Evolutionary conservation across 2,329 filamentous ascomycete species (phyloP), one percentile per base, ranked within the genome.

Genomic region (Aspergillus fumigatiaffinis): DNA sequence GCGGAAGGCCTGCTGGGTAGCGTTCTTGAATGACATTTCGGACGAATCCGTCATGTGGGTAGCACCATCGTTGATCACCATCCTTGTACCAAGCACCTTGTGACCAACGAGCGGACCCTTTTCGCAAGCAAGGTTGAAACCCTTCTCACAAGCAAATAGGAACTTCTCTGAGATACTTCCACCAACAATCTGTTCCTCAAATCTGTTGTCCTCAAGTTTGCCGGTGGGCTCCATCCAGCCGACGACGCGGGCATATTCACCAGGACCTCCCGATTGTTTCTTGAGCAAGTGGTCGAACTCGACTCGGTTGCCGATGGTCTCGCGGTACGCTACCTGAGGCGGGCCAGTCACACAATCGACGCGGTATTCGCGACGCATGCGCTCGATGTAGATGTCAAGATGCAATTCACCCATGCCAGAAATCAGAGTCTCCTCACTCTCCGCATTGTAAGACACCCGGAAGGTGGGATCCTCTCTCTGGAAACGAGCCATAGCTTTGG

Each of bases 401-500:
- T 99, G 94, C 65, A 99, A 77, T 76, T 99, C 94, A 66, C 94
- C 94, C 94, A 99, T 99, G 59, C 94, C 94, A 46, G 90, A 95
- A 71, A 99, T 97, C 71, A 99, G 96, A 50, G 93, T 97, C 80
- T 99, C 91, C 71, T 96, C 89, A 63, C 89, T 93, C 79, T 99
- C 94, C 17, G 85, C 77, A 71, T 99, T 94, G 68, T 96, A 92
- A 68, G 91, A 89, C 41, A 99, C 90, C 54, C 94, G 87, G 85
- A 99, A 99, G 12, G 94, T 99, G 3, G 94, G 94, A 69, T 99
- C 94, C 78, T 99, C 94, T 62, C 94, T 89, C 78, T 97, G 93
- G 84, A 99, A 99, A 66, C 94, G 90, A 74, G 93, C 94, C 87
- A 99, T 97, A 66, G 94, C 94, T 80, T 99, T 99, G 71, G 88